Conservation (phyloP, 192 early-diverging fungal species). For the Coemansia sp. region DNA sequence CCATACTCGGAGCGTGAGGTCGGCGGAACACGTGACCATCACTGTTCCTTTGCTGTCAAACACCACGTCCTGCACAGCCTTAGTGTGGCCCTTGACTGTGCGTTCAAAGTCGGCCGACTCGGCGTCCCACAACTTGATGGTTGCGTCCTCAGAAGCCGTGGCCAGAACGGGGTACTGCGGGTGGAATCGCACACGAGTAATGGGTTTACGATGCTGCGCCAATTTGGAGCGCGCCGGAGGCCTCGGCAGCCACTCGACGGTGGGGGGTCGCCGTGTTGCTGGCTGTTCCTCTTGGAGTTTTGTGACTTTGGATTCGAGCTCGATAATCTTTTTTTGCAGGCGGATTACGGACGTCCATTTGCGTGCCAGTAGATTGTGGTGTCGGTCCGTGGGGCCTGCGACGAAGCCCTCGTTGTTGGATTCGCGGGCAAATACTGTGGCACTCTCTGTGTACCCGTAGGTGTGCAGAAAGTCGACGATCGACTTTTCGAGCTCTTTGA, state of each 20-base stretch:
- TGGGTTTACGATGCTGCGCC: conserved; percentile 74
- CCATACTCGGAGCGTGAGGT: conserved; percentile 91
- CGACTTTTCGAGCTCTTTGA: conserved; percentile 68
- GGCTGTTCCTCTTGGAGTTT: conserved; percentile 67
- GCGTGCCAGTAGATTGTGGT: conserved; percentile 50
- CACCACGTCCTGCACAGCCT: conserved; percentile 84
- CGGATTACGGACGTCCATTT: conserved; percentile 97
- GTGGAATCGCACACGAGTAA: conserved; percentile 82
- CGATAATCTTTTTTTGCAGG: conserved; percentile 94
- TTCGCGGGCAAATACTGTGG: conserved; percentile 67
- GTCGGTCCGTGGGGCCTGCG: conserved; percentile 65
- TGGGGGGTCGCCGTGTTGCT: neutral
- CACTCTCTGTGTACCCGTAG: conserved; percentile 67
- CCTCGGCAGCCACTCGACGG: conserved; percentile 78
- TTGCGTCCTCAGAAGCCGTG: conserved; percentile 86
- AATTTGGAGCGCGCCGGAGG: conserved; percentile 73
- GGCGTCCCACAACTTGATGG: conserved; percentile 91
- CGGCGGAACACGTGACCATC: conserved; percentile 87
- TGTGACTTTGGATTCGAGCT: conserved; percentile 78
- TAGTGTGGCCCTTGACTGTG: conserved; percentile 93
- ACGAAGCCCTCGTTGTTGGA: conserved; percentile 68
- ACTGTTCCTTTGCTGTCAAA: conserved; percentile 82
- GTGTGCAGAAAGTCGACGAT: conserved; percentile 87
- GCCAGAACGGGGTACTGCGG: conserved; percentile 81
- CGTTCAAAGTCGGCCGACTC: conserved; percentile 91